These are phyloP conservation scores for Dactylellina drechsleri DNA, from an alignment of 2,329 filamentous ascomycete genomes.

Conservation along the genomic window DNA sequence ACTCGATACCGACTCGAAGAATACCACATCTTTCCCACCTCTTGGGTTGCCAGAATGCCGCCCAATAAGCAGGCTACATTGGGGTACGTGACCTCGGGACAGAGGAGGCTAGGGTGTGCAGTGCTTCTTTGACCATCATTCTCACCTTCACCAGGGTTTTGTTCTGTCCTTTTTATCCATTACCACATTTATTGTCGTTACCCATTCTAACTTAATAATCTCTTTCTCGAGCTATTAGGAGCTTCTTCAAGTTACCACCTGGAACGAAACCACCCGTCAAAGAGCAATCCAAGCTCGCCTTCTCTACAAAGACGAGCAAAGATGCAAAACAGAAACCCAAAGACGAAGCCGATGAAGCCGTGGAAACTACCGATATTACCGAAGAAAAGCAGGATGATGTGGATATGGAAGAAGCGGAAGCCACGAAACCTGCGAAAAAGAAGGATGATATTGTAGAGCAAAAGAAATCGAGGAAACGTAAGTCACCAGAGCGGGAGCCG, in stretches of 20 bases:
- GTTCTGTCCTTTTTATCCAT: neutral
- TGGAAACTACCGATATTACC: neutral
- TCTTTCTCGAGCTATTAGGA: constrained; percentile 36
- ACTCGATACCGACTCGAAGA: constrained; percentile 12
- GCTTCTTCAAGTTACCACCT: constrained; percentile 57
- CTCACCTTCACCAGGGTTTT: neutral
- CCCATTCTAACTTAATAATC: no score
- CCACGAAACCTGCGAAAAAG: constrained; percentile 24
- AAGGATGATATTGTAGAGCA: constrained; percentile 18
- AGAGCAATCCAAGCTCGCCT: constrained; percentile 56
- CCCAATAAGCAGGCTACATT: constrained; percentile 58
- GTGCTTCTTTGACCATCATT: constrained; percentile 7
- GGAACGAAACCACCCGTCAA: constrained; percentile 56
- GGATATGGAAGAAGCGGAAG: constrained; percentile 55
- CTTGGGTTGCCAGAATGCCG: constrained; percentile 41
- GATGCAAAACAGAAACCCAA: constrained; percentile 9
- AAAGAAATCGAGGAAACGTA: constrained; percentile 48
- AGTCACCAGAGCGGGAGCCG: constrained; percentile 40
- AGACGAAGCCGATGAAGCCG: constrained; percentile 22
- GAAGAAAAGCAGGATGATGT: constrained; percentile 43
- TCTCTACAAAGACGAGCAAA: constrained; percentile 13
- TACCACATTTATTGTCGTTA: neutral
- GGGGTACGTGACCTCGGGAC: constrained; percentile 58
- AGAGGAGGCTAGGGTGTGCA: constrained; percentile 56
- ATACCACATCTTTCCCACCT: neutral